phyloP scores from a whole-genome alignment of 2,329 filamentous ascomycete species.

The Fonsecaea monophora region DNA sequence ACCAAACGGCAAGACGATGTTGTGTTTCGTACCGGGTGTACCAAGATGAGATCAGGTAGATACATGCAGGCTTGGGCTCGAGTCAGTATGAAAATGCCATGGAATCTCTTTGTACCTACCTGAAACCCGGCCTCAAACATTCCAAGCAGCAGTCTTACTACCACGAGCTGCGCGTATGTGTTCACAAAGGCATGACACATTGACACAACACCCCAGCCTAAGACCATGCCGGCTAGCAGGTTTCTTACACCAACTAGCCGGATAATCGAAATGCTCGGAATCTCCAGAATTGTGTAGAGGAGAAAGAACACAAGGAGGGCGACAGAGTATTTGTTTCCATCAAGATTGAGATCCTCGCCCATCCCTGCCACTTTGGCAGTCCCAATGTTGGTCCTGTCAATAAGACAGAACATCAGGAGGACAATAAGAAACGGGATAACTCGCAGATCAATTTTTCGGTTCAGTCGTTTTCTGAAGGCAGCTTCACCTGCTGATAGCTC shows the following conservation, averaged over 20 bases:
- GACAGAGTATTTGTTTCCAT: constrained; percentile 51
- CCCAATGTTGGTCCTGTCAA: constrained; percentile 16
- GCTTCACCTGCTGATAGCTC: no score
- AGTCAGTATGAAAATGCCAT: no score
- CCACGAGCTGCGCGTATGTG: constrained; percentile 38
- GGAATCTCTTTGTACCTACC: no score
- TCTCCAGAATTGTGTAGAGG: constrained; percentile 73
- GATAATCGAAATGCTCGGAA: constrained; percentile 70
- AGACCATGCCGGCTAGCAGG: constrained; percentile 43
- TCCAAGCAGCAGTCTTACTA: constrained; percentile 58
- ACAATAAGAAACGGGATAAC: constrained; percentile 72
- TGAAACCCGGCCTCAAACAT: constrained; percentile 61
- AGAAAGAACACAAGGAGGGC: constrained; percentile 75
- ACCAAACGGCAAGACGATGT: constrained; percentile 29
- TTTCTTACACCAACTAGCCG: constrained; percentile 63
- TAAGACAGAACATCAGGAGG: constrained; percentile 60
- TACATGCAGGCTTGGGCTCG: constrained; percentile 18
- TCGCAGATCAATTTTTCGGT: constrained; percentile 73
- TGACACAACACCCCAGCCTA: constrained; percentile 53
- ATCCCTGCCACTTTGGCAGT: constrained; percentile 61
- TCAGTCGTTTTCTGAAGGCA: constrained; percentile 59
- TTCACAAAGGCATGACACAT: constrained; percentile 41
- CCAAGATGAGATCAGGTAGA: constrained; percentile 35
- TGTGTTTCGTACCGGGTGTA: constrained; percentile 36
- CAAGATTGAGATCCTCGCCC: constrained; percentile 43